Conservation (phyloP, 176 grass and related monocot genomes). For the Hyparrhenia diplandra region DNA sequence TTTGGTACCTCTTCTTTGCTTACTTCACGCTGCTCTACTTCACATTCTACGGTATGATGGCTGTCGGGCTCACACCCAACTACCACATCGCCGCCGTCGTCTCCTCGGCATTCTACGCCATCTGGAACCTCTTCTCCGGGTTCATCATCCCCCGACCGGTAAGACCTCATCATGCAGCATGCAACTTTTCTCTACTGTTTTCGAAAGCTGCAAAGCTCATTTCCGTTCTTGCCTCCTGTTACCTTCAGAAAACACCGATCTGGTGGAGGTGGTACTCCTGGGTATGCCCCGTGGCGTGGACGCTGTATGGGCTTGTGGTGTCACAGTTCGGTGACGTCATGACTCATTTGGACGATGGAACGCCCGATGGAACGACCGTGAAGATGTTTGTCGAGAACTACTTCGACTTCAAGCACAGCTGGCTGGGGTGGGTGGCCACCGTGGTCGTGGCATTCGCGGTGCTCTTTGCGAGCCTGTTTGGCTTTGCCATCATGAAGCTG, state of each 20-base stretch:
- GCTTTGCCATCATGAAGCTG: slow-evolving; percentile 70
- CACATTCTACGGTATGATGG: slow-evolving; percentile 55
- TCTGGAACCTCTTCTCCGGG: slow-evolving; percentile 50
- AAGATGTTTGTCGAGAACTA: background rate
- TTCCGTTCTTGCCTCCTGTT: background rate
- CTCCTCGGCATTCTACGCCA: slow-evolving; percentile 17
- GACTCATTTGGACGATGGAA: background rate
- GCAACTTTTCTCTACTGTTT: background rate
- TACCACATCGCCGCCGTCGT: slow-evolving; percentile 19
- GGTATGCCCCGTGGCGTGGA: slow-evolving; percentile 13
- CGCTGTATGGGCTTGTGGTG: slow-evolving; percentile 8
- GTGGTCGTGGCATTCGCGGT: background rate
- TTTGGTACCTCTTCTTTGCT: slow-evolving; percentile 48
- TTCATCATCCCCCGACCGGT: slow-evolving; percentile 39
- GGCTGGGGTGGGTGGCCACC: background rate
- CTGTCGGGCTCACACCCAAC: slow-evolving; percentile 39
- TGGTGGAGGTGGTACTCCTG: slow-evolving; percentile 25
- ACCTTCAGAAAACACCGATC: background rate
- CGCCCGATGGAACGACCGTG: background rate
- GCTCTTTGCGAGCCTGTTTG: slow-evolving; percentile 21
- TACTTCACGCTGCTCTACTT: slow-evolving; percentile 51
- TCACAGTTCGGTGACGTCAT: background rate
- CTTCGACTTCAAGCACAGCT: background rate
- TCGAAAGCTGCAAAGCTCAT: background rate
- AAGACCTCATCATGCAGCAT: background rate